These are phyloP conservation scores for Violaceomyces palustris DNA, from an alignment of 1,284 basidiomycete genomes.

Conservation along the genomic window DNA sequence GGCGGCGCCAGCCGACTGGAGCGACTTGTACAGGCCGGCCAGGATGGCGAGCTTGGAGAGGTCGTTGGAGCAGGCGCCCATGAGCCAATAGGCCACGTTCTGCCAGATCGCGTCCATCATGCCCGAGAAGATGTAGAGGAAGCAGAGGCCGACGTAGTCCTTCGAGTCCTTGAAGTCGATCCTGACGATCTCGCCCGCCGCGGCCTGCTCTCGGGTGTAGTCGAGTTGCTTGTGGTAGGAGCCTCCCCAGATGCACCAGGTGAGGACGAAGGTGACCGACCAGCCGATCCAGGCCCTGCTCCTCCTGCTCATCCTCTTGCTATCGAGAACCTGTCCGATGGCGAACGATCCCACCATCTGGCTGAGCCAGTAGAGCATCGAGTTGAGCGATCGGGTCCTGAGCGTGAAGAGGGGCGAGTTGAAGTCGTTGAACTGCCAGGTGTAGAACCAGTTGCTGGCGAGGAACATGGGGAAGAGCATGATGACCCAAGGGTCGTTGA, in stretches of 20 bases:
- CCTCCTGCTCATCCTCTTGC: conserved; percentile 22
- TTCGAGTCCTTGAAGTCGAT: conserved; percentile 21
- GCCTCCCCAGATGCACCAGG: conserved; percentile 45
- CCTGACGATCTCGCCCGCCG: conserved; percentile 4
- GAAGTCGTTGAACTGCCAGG: conserved; percentile 42
- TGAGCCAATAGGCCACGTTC: conserved; percentile 33
- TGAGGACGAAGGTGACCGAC: conserved; percentile 29
- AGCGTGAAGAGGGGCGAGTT: conserved; percentile 35
- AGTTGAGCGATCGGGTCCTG: conserved; percentile 54
- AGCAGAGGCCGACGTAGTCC: conserved; percentile 27
- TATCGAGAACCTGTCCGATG: conserved; percentile 39
- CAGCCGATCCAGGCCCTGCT: conserved; percentile 41
- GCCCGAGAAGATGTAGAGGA: conserved; percentile 45
- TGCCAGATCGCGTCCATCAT: conserved; percentile 36
- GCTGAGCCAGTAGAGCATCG: conserved; percentile 53
- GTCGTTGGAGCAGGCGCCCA: conserved; percentile 43
- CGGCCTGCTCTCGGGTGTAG: conserved; percentile 25
- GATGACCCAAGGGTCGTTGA: conserved; percentile 36
- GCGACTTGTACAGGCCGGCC: conserved; percentile 42
- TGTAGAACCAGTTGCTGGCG: conserved; percentile 45
- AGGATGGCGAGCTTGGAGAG: conserved; percentile 38
- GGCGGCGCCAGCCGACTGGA: conserved; percentile 41
- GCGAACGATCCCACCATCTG: conserved; percentile 47
- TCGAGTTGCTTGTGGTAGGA: conserved; percentile 35
- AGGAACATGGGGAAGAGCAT: conserved; percentile 42